Evolutionary conservation across 306 rosid genomes (phyloP).

Genomic region (Vigna trinervia): DNA sequence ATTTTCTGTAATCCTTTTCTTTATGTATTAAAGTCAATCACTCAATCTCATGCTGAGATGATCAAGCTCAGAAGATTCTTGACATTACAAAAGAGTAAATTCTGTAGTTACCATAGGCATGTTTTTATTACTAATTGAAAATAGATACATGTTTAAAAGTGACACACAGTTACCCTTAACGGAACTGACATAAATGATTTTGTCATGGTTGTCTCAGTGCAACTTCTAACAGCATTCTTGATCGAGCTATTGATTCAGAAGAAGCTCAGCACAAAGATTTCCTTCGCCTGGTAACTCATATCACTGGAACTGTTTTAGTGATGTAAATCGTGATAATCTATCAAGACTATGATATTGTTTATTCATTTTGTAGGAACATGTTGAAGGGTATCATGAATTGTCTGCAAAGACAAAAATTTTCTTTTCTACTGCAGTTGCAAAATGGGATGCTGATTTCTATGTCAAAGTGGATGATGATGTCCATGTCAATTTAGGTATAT

Average conservation of each 20-base stretch:
- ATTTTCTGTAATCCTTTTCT: background rate
- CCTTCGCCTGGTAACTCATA: conserved; percentile 42
- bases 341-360: conserved; percentile 32
- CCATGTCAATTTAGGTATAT: conserved; percentile 85
- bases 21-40: no score
- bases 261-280: conserved; percentile 68
- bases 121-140: background rate
- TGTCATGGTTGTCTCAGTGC: conserved; percentile 59
- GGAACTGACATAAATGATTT: conserved; percentile 48
- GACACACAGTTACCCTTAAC: conserved; percentile 23
- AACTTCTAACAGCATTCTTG: conserved; percentile 88
- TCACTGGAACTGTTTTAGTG: background rate
- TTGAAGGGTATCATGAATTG: conserved; percentile 89
- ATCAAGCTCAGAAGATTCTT: background rate
- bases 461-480: conserved; percentile 91
- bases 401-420: conserved; percentile 82
- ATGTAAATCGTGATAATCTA: conserved; percentile 21
- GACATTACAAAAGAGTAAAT: background rate
- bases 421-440: conserved; percentile 82
- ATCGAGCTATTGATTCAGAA: conserved; percentile 88
- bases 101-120: conserved; percentile 10
- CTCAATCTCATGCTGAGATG: background rate
- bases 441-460: conserved; percentile 87
- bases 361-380: conserved; percentile 69
- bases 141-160: background rate